These are phyloP conservation scores for Cryptococcus deneoformans DNA, from an alignment of 1,284 basidiomycete genomes.

Conservation along the genomic window DNA sequence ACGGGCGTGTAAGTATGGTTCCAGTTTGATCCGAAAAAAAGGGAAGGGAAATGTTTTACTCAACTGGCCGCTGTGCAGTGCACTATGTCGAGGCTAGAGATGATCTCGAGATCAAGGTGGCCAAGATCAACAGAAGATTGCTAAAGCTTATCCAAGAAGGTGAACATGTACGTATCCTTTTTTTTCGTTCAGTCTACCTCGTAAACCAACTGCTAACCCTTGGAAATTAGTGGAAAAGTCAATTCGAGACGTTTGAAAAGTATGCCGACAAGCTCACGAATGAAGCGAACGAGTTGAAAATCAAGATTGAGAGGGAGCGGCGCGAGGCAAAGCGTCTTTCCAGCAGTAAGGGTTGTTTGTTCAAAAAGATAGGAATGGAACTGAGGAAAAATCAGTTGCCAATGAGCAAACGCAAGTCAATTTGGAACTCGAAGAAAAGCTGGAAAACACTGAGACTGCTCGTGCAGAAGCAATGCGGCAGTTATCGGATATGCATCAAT, in stretches of 20 bases:
- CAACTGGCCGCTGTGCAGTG: constrained; percentile 14
- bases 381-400: constrained; percentile 16
- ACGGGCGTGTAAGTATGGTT: constrained; percentile 32
- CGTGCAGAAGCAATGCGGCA: constrained; percentile 47
- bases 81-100: constrained; percentile 91
- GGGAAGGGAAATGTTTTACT: neutral
- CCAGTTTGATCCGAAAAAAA: neutral
- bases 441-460: constrained; percentile 42
- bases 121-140: constrained; percentile 45
- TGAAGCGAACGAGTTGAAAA: constrained; percentile 50
- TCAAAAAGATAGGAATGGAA: neutral
- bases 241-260: constrained; percentile 52
- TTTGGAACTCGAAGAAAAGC: constrained; percentile 35
- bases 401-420: constrained; percentile 37
- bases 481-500: constrained; percentile 48
- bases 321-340: constrained; percentile 48
- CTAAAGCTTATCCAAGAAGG: constrained; percentile 52
- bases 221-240: constrained; percentile 46
- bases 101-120: constrained; percentile 79
- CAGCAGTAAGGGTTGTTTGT: constrained; percentile 16
- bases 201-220: neutral
- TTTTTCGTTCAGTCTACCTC: neutral
- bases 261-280: constrained; percentile 50
- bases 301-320: constrained; percentile 50
- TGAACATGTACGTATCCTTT: constrained; percentile 39